phyloP scores from a whole-genome alignment of 73 alveolate species.

The Paramecium bursaria region DNA sequence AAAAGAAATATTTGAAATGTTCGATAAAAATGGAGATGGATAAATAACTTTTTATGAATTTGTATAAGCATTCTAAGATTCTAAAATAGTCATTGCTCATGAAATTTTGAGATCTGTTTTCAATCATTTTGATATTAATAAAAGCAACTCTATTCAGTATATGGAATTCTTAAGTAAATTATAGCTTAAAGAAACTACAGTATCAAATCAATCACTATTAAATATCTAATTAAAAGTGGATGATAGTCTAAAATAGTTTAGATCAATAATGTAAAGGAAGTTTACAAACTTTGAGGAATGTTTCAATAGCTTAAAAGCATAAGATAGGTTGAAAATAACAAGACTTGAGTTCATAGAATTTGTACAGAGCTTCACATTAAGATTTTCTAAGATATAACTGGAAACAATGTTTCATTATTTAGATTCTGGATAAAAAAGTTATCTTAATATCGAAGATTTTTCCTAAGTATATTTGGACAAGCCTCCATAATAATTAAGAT shows the following conservation, averaged over 20 bases:
- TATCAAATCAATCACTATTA: background rate
- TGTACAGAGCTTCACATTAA: conserved; percentile 10
- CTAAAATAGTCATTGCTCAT: conserved; percentile 34
- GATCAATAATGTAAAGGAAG: conserved; percentile 29
- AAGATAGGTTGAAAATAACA: conserved; percentile 19
- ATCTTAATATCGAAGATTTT: conserved; percentile 25
- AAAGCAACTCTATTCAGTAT: conserved; percentile 26
- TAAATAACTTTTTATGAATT: conserved; percentile 37
- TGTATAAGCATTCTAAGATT: conserved; percentile 26
- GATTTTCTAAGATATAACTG: conserved; percentile 20
- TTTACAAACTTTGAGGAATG: conserved; percentile 11
- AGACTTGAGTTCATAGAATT: conserved; percentile 14
- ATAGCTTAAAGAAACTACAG: conserved; percentile 46
- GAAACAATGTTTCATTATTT: conserved; percentile 36
- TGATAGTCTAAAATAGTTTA: conserved; percentile 4
- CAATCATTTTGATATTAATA: conserved; percentile 13
- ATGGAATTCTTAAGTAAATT: conserved; percentile 53
- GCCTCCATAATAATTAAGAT: background rate
- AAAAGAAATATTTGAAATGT: conserved; percentile 38
- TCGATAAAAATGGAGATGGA: conserved; percentile 45
- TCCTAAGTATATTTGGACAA: background rate
- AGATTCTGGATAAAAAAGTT: background rate
- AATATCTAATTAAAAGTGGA: conserved; percentile 16
- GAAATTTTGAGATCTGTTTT: conserved; percentile 25
- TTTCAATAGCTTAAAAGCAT: conserved; percentile 5